Evolutionary conservation across 1,139 yeast species (phyloP), one percentile per base, ranked within the genome.

Genomic region (Pichia sp.): DNA sequence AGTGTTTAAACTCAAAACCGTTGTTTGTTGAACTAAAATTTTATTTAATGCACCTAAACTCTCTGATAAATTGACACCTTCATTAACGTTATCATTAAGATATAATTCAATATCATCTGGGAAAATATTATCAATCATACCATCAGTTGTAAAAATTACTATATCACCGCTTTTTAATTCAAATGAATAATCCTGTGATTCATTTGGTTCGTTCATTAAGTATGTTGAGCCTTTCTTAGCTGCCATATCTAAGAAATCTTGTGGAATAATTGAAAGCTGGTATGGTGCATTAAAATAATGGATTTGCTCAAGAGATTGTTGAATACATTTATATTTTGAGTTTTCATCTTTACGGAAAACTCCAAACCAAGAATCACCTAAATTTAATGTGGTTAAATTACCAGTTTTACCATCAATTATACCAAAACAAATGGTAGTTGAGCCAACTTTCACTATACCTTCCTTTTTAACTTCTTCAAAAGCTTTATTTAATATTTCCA

Each of bases 311-410:
- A 70, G 70, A 0, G 95, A 84, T 55, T 83, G 82, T 29, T 73
- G 63, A 7, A 83, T 69, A 34, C 88, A 67, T 51, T 74, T 67
- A 50, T 74, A 76, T 30, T 45, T 49, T 11, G 49, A 51, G 23
- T 48, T 33, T 27, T 41, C 45, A 19, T 44, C 40, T 27, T 46
- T 49, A 31, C 62, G 48, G 60, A 88, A 85, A 9, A 89, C 76
- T 21, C 95, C 89, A 62, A 88, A 86, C 81, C 96, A 93, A 3
- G 96, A 88, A 60, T 91, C 98, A 7, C 98, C 98, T 42, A 91
- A 65, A 55, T 89, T 91, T 4, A 93, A 83, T 1, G 87, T 81
- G 33, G 68, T 65, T 28, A 91, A 60, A 28, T 62, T 61, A 8
- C 78, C 78, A 15, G 72, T 60, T 23, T 66, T 69, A 1, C 78